These are phyloP conservation scores for Anthracocystis panici-leucophaei DNA, from an alignment of 1,284 basidiomycete species.

Conservation along the genomic window DNA sequence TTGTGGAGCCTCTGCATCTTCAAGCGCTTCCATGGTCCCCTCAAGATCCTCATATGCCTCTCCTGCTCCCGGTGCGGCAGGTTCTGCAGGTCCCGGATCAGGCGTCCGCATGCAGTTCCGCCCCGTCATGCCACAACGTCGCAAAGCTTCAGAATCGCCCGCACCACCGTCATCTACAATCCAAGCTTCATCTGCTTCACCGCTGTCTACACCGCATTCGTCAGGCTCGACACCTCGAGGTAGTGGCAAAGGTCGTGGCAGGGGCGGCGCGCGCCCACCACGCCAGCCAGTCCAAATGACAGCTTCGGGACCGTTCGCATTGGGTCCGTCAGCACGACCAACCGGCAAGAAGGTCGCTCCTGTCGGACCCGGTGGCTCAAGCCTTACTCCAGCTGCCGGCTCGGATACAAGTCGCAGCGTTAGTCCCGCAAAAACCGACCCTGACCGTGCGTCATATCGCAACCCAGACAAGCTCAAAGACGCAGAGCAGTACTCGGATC, in stretches of 20 bases:
- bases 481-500: constrained; percentile 50
- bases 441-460: constrained; percentile 41
- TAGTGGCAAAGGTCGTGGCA: constrained; percentile 44
- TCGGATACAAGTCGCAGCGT: constrained; percentile 11
- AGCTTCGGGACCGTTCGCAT: constrained; percentile 89
- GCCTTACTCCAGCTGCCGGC: constrained; percentile 21
- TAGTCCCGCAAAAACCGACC: constrained; percentile 34
- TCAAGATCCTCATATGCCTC: constrained; percentile 43
- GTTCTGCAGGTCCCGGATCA: constrained; percentile 17
- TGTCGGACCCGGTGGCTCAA: constrained; percentile 39
- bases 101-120: constrained; percentile 57
- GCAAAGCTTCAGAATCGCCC: constrained; percentile 50
- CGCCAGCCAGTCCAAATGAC: constrained; percentile 77
- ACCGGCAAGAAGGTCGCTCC: constrained; percentile 53
- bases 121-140: constrained; percentile 63
- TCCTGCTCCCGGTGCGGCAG: constrained; percentile 26
- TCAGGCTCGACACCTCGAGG: constrained; percentile 37
- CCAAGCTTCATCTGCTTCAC: constrained; percentile 23
- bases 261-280: constrained; percentile 47
- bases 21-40: constrained; percentile 45
- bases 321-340: constrained; percentile 78
- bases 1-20: constrained; percentile 16
- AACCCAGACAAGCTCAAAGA: constrained; percentile 55
- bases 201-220: constrained; percentile 11
- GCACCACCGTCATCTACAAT: constrained; percentile 24